Evolutionary conservation across 2,329 filamentous ascomycete genomes (phyloP), one percentile per base, ranked within the genome.

Genomic region (Venturia asperata): DNA sequence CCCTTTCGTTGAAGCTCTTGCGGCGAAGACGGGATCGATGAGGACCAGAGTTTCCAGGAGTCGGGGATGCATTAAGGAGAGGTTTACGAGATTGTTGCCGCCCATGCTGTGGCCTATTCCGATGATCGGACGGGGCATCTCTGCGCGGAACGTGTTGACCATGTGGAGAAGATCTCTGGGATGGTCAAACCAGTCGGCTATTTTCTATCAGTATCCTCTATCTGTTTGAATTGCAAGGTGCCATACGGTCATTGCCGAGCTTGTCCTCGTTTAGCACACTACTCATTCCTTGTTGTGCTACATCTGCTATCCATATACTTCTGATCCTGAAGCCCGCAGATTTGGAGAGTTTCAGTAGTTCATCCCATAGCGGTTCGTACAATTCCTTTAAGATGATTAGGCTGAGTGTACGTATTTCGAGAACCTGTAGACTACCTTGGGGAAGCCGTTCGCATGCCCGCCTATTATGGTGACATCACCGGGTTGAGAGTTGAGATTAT

Each of bases 21-120:
- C 71, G 62, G 85, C 82, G 69, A 96, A 87, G 67, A 94, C 89
- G 0, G 92, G 91, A 72, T 97, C 92, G n/a, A 97, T 78, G 41
- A 96, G 82, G 56, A 96, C 80, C 7, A 96, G 76, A 9, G 85
- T 84, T 67, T 86, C 83, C 68, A 97, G 82, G 24, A 97, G 84
- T 9, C 92, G 88, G 1, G 93, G 92, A 75, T 96, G 89, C 69
- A 91, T 82, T 13, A 93, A 79, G 5, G 90, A 80, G 19, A 93
- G 80, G 70, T 91, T 86, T 64, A 84, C 81, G 73, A 97, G 81
- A 66, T 89, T 84, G 72, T 84, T 85, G 68, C 83, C 92, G 70
- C 93, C 93, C 80, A 96, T 92, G 70, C 91, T 96, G 77, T 97
- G 93, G 19, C 91, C 93, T 37, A 97, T 76, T 65, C 90, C 92